Conservation (phyloP, 768 basidiomycete genomes). For the Steccherinum ochraceum region DNA sequence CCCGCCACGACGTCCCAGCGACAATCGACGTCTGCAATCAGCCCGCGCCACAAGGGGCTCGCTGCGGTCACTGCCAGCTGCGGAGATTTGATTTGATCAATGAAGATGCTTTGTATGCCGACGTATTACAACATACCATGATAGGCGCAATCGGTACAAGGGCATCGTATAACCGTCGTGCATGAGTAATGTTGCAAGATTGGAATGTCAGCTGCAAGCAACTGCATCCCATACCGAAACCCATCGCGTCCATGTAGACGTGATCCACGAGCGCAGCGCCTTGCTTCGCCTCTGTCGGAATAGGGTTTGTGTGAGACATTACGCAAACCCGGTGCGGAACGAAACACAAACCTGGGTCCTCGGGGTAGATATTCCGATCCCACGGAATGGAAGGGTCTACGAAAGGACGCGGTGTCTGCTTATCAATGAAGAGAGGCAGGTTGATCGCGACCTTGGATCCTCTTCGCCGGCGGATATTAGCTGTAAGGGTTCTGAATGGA, state of each 20-base stretch:
- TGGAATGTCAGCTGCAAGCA: constrained; percentile 98
- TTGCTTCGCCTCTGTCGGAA: constrained; percentile 67
- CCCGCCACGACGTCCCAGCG: constrained; percentile 99
- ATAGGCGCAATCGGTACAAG: constrained; percentile 93
- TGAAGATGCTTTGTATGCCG: neutral
- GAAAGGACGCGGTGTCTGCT: constrained; percentile 82
- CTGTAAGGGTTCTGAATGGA: constrained; percentile 78
- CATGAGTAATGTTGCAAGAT: constrained; percentile 89
- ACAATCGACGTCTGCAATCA: constrained; percentile 94
- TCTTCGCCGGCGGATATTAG: constrained; percentile 86
- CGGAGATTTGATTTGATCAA: constrained; percentile 1
- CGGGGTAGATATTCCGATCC: constrained; percentile 75
- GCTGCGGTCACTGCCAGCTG: constrained; percentile 93
- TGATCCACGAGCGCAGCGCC: constrained; percentile 87
- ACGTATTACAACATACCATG: constrained; percentile 51
- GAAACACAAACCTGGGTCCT: constrained; percentile 66
- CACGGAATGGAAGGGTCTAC: constrained; percentile 90
- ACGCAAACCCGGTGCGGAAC: constrained; percentile 3
- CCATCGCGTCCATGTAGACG: constrained; percentile 99
- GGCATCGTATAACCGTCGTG: constrained; percentile 92
- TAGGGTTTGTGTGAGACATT: constrained; percentile 7
- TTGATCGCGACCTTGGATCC: constrained; percentile 95
- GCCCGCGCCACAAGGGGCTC: constrained; percentile 91
- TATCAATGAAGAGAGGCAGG: constrained; percentile 87
- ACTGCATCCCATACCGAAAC: constrained; percentile 99